phyloP scores from a whole-genome alignment of 768 basidiomycete species.

The Psilocybe azurescens region DNA sequence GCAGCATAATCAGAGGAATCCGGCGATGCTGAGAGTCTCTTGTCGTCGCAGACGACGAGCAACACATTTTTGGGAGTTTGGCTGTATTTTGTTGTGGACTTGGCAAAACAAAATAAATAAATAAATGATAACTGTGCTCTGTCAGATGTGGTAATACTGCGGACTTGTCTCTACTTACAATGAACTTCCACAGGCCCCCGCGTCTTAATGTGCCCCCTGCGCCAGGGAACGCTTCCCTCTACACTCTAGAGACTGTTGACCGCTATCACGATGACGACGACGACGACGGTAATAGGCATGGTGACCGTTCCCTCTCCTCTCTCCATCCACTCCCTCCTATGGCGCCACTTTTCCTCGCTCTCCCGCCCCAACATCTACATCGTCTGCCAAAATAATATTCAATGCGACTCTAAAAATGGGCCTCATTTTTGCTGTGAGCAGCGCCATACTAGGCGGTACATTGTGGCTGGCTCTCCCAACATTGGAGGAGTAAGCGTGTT shows the following conservation, averaged over 20 bases:
- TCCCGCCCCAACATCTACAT: conserved; percentile 46
- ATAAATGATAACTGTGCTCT: neutral
- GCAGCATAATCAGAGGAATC: conserved; percentile 38
- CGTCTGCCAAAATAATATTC: conserved; percentile 67
- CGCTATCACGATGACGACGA: conserved; percentile 32
- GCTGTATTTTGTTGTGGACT: conserved; percentile 35
- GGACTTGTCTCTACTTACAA: conserved; percentile 12
- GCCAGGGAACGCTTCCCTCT: conserved; percentile 42
- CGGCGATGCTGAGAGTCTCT: conserved; percentile 16
- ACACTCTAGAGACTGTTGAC: conserved; percentile 69
- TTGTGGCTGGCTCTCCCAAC: conserved; percentile 85
- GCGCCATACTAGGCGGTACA: conserved; percentile 71
- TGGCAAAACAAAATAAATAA: conserved; percentile 28
- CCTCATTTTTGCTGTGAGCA: conserved; percentile 73
- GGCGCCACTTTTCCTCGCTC: conserved; percentile 53
- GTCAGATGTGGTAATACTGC: no score
- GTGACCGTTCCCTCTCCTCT: conserved; percentile 47
- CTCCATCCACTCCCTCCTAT: conserved; percentile 53
- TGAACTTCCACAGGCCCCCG: conserved; percentile 21
- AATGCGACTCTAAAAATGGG: conserved; percentile 87
- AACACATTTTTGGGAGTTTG: conserved; percentile 25
- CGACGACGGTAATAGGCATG: conserved; percentile 19
- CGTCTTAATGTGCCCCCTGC: conserved; percentile 17
- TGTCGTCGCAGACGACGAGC: conserved; percentile 40
- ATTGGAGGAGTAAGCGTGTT: conserved; percentile 69